Percentiles rank a stretch among this genome's conserved stretches.
Evolutionary conservation across 2,329 filamentous ascomycete genomes (phyloP).

Genomic region (Pestalotiopsis sp.): DNA sequence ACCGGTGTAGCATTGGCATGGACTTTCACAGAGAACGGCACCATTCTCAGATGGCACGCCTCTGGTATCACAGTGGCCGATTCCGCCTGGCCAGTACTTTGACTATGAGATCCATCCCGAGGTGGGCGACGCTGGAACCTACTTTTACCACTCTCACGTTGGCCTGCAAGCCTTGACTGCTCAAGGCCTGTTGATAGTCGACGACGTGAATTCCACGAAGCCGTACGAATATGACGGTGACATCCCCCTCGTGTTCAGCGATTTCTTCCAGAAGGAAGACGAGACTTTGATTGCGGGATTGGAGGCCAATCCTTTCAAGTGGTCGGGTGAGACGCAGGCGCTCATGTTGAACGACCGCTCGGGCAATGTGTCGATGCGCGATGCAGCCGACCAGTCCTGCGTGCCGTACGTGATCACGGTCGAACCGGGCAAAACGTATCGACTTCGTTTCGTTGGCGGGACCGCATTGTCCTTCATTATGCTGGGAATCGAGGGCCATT

Average conservation of each 20-base stretch:
- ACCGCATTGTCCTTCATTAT: constrained; percentile 57
- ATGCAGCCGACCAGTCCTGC: constrained; percentile 38
- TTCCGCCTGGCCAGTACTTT: constrained; percentile 63
- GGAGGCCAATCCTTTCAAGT: constrained; percentile 50
- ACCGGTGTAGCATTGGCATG: constrained; percentile 64
- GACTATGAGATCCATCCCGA: constrained; percentile 66
- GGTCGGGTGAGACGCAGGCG: constrained; percentile 60
- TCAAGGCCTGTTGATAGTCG: constrained; percentile 60
- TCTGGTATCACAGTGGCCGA: constrained; percentile 65
- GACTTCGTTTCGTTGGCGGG: constrained; percentile 61
- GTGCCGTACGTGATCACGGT: constrained; percentile 57
- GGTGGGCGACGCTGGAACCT: constrained; percentile 59
- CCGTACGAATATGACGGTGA: constrained; percentile 68
- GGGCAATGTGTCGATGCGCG: constrained; percentile 38
- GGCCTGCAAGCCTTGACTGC: constrained; percentile 64
- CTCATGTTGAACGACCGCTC: constrained; percentile 61
- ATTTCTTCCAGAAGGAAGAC: constrained; percentile 61
- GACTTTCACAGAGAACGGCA: constrained; percentile 59
- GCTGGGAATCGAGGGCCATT: constrained; percentile 59
- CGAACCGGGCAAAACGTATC: constrained; percentile 61
- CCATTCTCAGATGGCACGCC: constrained; percentile 68
- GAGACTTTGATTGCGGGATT: constrained; percentile 52
- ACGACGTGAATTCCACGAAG: constrained; percentile 40
- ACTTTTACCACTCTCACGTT: constrained; percentile 71
- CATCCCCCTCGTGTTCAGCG: constrained; percentile 54